These are phyloP conservation scores for Aspergillus kassunensis DNA, from an alignment of 495 filamentous ascomycete genomes.

Conservation along the genomic window DNA sequence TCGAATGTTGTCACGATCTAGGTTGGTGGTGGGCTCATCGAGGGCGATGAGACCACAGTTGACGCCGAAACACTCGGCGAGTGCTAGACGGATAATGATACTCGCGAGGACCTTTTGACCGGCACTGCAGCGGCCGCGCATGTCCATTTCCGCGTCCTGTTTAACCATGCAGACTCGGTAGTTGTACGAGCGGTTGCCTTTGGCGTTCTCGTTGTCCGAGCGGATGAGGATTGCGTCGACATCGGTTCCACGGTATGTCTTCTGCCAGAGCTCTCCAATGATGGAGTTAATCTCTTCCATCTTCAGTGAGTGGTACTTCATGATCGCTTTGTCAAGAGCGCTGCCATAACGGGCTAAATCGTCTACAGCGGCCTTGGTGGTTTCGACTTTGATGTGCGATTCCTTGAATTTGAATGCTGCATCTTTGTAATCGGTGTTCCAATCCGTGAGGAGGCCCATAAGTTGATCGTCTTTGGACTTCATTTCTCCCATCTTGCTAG, in stretches of 20 bases:
- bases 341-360: conserved; percentile 76
- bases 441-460: conserved; percentile 64
- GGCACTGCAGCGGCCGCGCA: conserved; percentile 95
- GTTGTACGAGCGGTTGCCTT: conserved; percentile 83
- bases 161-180: conserved; percentile 99
- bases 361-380: conserved; percentile 86
- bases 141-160: conserved; percentile 96
- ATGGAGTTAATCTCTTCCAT: conserved; percentile 99
- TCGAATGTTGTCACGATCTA: conserved; percentile 91
- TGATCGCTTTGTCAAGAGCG: conserved; percentile 91
- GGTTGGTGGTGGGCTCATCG: conserved; percentile 96
- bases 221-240: conserved; percentile 95
- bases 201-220: conserved; percentile 74
- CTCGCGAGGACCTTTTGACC: conserved; percentile 94
- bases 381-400: conserved; percentile 84
- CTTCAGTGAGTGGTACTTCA: conserved; percentile 91
- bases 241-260: conserved; percentile 95
- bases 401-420: conserved; percentile 81
- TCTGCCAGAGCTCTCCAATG: conserved; percentile 91
- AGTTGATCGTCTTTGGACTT: conserved; percentile 80
- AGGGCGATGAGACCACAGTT: conserved; percentile 97
- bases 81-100: conserved; percentile 95
- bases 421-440: conserved; percentile 80
- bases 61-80: conserved; percentile 94
- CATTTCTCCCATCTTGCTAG: conserved; percentile 65